phyloP scores from a whole-genome alignment of 2,329 filamentous ascomycete genomes.

The Paecilomyces formosus region DNA sequence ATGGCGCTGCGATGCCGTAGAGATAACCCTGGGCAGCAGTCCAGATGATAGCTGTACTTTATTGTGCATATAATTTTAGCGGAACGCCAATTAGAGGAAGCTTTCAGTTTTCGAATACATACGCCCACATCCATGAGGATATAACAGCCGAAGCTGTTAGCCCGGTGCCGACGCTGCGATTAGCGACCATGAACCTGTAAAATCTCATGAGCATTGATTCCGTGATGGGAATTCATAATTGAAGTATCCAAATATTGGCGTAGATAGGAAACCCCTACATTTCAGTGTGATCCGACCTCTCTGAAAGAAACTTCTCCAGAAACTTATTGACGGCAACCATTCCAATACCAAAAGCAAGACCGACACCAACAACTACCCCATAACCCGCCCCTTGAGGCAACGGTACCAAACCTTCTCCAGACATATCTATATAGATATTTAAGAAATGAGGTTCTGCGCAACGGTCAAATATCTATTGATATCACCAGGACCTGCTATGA shows the following conservation, averaged over 20 bases:
- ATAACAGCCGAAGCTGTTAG: constrained; percentile 16
- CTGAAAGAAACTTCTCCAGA: constrained; percentile 1
- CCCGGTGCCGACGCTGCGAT: constrained; percentile 15
- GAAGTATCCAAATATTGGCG: background rate
- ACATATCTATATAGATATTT: background rate
- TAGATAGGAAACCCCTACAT: background rate
- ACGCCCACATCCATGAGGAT: constrained; percentile 17
- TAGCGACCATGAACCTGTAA: constrained; percentile 15
- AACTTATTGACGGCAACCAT: constrained; percentile 5
- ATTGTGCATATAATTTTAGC: background rate
- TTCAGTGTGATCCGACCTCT: constrained; percentile 5
- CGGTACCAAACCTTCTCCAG: background rate
- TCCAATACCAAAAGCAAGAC: constrained; percentile 4
- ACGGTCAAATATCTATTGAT: background rate
- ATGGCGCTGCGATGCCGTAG: constrained; percentile 3
- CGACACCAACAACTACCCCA: constrained; percentile 5
- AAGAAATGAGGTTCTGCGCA: background rate
- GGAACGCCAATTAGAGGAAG: background rate
- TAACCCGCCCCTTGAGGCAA: constrained; percentile 3
- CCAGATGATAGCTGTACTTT: constrained; percentile 5
- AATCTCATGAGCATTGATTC: background rate
- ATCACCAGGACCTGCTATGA: background rate
- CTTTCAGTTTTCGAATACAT: background rate
- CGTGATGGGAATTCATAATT: background rate
- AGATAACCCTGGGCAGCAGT: constrained; percentile 4